Percentiles rank a stretch among this genome's conserved stretches.
These are phyloP conservation scores for Saururus chinensis DNA, from an alignment of 164 flowering plant species.

Conservation along the genomic window DNA sequence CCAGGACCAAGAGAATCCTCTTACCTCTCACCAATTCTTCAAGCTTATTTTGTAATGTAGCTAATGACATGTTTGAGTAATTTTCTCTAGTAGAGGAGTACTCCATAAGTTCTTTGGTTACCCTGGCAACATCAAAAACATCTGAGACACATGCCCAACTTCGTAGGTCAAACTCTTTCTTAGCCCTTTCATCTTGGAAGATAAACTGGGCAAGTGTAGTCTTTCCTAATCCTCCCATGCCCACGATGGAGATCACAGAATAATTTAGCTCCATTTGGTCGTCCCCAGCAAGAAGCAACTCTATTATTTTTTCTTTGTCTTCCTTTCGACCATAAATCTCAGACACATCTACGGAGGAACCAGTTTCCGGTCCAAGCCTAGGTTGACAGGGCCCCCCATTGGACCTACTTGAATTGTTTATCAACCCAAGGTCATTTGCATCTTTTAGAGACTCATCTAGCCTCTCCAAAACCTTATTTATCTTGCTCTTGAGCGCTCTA, in stretches of 20 bases:
- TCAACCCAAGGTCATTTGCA: neutral
- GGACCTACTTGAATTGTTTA: neutral
- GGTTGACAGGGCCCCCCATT: neutral
- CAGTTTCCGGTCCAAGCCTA: neutral
- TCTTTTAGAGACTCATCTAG: neutral
- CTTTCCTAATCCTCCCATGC: conserved; percentile 10
- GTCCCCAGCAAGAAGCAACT: neutral
- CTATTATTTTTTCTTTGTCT: neutral
- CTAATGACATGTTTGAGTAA: neutral
- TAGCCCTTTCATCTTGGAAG: neutral
- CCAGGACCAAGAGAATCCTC: conserved; percentile 3
- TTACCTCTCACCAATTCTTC: neutral
- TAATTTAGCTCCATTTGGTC: neutral
- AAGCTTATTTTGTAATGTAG: neutral
- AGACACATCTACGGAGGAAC: neutral
- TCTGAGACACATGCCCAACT: conserved; percentile 7
- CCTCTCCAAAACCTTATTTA: conserved; percentile 1
- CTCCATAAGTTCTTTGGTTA: neutral
- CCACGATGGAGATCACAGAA: conserved; percentile 7
- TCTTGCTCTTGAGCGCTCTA: neutral
- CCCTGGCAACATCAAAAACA: conserved; percentile 1
- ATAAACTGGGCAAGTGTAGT: conserved; percentile 10
- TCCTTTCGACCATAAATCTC: conserved; percentile 2
- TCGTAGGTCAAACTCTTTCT: conserved; percentile 3
- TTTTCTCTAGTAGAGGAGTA: neutral